Conservation (phyloP, 2,329 filamentous ascomycete species). For the Atkinsonella hypoxylon region DNA sequence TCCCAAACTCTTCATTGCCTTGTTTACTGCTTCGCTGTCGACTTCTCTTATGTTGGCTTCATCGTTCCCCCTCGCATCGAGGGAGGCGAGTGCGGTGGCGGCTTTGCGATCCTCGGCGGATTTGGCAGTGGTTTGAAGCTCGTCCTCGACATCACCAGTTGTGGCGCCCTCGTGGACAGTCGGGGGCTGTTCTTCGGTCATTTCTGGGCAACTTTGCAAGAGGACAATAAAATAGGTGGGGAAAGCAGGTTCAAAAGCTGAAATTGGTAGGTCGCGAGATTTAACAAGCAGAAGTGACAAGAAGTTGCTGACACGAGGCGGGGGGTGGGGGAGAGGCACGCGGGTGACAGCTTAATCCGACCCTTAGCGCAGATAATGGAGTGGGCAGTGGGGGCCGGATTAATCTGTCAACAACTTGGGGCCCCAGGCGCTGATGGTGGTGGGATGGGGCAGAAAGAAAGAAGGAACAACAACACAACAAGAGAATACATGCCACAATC, state of each 20-base stretch:
- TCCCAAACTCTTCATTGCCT: constrained; percentile 56
- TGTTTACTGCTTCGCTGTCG: constrained; percentile 57
- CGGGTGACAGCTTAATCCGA: too few relatives aligned
- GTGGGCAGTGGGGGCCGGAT: too few relatives aligned
- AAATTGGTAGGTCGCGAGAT: not conserved
- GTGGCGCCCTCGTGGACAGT: constrained; percentile 48
- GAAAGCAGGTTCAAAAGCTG: too few relatives aligned
- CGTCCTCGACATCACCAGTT: constrained; percentile 46
- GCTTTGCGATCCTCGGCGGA: constrained; percentile 68
- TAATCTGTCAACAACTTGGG: too few relatives aligned
- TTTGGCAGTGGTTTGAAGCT: constrained; percentile 40
- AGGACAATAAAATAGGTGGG: not conserved
- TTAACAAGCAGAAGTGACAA: not conserved
- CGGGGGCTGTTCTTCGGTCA: constrained; percentile 50
- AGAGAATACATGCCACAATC: too few relatives aligned
- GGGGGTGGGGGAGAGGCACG: too few relatives aligned
- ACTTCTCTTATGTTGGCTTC: constrained; percentile 40
- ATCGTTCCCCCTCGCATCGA: constrained; percentile 40
- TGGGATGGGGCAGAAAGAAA: too few relatives aligned
- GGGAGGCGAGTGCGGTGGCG: constrained; percentile 57
- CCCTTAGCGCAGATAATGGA: too few relatives aligned
- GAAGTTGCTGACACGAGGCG: too few relatives aligned
- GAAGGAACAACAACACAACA: too few relatives aligned
- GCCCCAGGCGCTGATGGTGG: too few relatives aligned
- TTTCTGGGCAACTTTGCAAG: constrained; percentile 23